Evolutionary conservation across 2,329 filamentous ascomycete species (phyloP), one percentile per base, ranked within the genome.

Genomic region (Fusarium secorum): DNA sequence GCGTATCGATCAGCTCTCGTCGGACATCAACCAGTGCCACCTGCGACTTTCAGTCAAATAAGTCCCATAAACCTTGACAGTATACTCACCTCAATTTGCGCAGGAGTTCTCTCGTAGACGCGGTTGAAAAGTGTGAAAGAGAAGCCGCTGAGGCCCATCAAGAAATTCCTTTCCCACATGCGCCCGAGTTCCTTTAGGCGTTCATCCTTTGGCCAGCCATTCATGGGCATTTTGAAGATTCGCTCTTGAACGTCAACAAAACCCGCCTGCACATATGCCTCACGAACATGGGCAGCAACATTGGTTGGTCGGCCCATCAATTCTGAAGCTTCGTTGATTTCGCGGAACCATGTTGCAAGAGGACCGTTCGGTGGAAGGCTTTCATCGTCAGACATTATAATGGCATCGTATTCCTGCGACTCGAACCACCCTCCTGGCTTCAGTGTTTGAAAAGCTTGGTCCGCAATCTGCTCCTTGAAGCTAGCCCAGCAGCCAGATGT

Each of bases 391-490:
- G 80, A 84, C 32, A 71, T 64, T 30, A 83, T 69, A 5, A 66
- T 62, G 51, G 79, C 76, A 60, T 83, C 79, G 15, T 81, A 75
- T 70, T 88, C 86, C 69, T 88, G 86, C 5, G 83, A 85, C 74
- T 89, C 86, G 46, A 88, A 81, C 81, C 84, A 89, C 45, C 86
- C 86, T 35, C 86, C 87, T 0, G 86, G 86, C 17, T 78, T 77
- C 1, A 88, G 79, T 41, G 82, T 79, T n/a, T 80, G 78, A 64
- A 85, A 87, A 8, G 86, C 85, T 65, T 85, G 85, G 35, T 79
- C 78, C 60, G 91, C 86, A 24, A 88, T 79, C 52, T 87, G 81
- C 2, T 74, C 73, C 57, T 84, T 81, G 73, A 85, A 86, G 59
- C 83, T 79, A 11, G 80, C 78, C 83, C 85, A 88, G 71, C 84